Base-by-base conservation (phyloP, 768 basidiomycete genomes). In the Lactarius evosmus region DNA sequence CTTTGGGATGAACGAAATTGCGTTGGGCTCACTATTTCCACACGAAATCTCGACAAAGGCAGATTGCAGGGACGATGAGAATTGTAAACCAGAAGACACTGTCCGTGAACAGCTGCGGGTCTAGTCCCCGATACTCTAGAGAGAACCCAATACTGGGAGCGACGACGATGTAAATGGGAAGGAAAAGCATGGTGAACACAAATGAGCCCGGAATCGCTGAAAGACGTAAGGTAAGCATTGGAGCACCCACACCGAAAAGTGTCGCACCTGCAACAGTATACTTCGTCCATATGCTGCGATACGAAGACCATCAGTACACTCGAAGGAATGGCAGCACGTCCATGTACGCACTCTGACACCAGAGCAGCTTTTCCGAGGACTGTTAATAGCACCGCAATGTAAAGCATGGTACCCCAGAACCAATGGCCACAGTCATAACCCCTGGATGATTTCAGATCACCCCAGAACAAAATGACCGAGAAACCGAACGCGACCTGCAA, bases 381-480 rank as follows among this genome's bases (percentile, higher is more conserved):
- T 1, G 96, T 98, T 56, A 98, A 79, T 32, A 98, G 81, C 8
- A 97, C 93, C 1, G 91, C 87, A 52, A 98, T 84, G 74, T 98
- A 99, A n/a, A 98, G 77, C 27, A 90, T 91, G 14, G 94, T 96
- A 55, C 97, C 97, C 96, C 96, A 99, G 69, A 95, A 92, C 97
- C 97, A 99, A 78, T 95, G 93, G 1, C 94, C 96, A 12, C 89
- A 85, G 72, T 96, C 92, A 61, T 84, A 80, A 2, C 97, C 97
- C 58, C 85, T 79, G 0, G 83, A 76, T 59, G 90, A 85, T 70
- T 94, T 90, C 67, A 97, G 77, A 72, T 95, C 95, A 50, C 93
- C 93, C 89, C 93, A 94, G 76, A 95, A 98, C 40, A 97, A 80
- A 58, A 94, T 83, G 54, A 95, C 78, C 1, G 94, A 94, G 72